phyloP scores from a whole-genome alignment of 176 grass and related monocot species.

The Bromus sterilis region DNA sequence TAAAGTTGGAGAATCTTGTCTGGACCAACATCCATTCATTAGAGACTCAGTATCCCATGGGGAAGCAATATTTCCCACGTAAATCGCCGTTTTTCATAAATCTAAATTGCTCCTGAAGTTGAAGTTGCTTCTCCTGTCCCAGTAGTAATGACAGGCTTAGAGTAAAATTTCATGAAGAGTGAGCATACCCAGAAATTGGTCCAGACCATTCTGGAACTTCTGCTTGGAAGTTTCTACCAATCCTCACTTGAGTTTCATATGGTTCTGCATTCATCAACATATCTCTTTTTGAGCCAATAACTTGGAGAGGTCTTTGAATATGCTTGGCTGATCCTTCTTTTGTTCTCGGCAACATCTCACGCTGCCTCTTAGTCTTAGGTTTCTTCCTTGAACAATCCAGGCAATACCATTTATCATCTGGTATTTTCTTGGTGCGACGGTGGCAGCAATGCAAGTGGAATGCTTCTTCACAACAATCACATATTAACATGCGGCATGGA shows the following conservation, averaged over 20 bases:
- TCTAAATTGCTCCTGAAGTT: neutral
- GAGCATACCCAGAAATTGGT: slow-evolving; percentile 46
- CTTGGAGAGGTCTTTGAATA: slow-evolving; percentile 6
- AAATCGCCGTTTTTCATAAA: neutral
- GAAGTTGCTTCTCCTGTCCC: neutral
- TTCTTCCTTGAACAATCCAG: slow-evolving; percentile 45
- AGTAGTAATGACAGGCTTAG: slow-evolving; percentile 1
- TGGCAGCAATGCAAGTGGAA: slow-evolving; percentile 66
- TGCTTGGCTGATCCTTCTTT: neutral
- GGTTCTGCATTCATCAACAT: slow-evolving; percentile 45
- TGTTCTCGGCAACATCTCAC: neutral
- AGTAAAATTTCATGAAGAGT: neutral
- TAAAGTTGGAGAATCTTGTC: slow-evolving; percentile 9
- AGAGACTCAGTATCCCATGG: neutral
- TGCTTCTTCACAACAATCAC: slow-evolving; percentile 71
- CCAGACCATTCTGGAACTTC: slow-evolving; percentile 61
- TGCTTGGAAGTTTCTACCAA: slow-evolving; percentile 76
- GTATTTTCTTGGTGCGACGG: slow-evolving; percentile 39
- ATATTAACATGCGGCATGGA: slow-evolving; percentile 65
- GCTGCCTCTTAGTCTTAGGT: slow-evolving; percentile 35
- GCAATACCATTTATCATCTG: slow-evolving; percentile 58
- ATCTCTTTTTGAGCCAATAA: slow-evolving; percentile 28
- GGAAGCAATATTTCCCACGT: neutral
- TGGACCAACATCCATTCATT: neutral
- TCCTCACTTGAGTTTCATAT: slow-evolving; percentile 43